These are phyloP conservation scores for Barnettozyma sucrosica DNA, from an alignment of 805 yeast genomes.

Conservation along the genomic window DNA sequence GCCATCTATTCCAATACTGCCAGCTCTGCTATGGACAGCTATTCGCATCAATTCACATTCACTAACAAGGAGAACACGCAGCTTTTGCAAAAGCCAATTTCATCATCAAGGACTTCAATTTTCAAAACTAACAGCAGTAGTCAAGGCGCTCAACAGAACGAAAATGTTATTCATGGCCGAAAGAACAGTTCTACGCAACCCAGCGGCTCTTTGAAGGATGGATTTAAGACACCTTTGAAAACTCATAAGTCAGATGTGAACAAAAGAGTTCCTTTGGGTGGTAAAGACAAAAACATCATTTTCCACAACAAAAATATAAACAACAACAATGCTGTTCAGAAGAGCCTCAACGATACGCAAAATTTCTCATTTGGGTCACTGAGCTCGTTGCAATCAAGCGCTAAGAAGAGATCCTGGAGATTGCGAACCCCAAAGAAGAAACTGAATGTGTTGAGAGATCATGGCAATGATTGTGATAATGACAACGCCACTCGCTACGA, in stretches of 20 bases:
- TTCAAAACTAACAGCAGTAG: constrained; percentile 4
- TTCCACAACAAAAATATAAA: constrained; percentile 1
- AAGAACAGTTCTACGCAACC: background rate
- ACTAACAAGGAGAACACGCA: constrained; percentile 16
- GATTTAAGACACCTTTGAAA: constrained; percentile 12
- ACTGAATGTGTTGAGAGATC: constrained; percentile 30
- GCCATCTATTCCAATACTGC: background rate
- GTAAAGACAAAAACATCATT: constrained; percentile 20
- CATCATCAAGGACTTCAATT: constrained; percentile 6
- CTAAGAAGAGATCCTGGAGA: constrained; percentile 13
- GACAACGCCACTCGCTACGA: background rate
- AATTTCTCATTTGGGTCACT: constrained; percentile 3
- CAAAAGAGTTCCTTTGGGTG: constrained; percentile 25
- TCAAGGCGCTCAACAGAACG: background rate
- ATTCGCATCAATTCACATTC: constrained; percentile 9
- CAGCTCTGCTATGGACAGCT: constrained; percentile 9
- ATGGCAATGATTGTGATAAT: constrained; percentile 12
- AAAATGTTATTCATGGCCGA: background rate
- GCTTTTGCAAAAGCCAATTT: background rate
- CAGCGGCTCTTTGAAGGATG: background rate
- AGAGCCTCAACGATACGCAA: constrained; percentile 1
- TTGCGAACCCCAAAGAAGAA: constrained; percentile 24
- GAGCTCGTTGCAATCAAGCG: constrained; percentile 4
- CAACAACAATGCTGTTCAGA: constrained; percentile 1
- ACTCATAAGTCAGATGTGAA: background rate